phyloP scores from a whole-genome alignment of 768 basidiomycete species.

The Phaeotremella skinneri region DNA sequence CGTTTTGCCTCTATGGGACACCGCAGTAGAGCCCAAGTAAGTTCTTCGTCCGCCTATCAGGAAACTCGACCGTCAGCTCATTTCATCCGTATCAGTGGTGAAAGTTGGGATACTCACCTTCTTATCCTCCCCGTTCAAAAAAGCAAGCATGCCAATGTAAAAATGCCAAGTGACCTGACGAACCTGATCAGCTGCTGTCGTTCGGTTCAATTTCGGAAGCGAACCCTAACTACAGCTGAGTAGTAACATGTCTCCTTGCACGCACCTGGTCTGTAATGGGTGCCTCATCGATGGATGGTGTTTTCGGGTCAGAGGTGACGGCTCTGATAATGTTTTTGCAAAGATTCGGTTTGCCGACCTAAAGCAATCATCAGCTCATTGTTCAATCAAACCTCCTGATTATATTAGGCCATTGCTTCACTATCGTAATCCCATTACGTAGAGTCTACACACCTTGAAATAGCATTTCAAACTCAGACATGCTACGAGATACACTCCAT shows the following conservation, averaged over 20 bases:
- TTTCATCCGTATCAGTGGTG: neutral
- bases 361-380: neutral
- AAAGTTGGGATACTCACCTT: constrained; percentile 58
- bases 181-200: constrained; percentile 17
- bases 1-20: constrained; percentile 68
- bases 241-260: constrained; percentile 19
- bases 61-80: constrained; percentile 13
- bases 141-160: constrained; percentile 91
- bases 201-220: constrained; percentile 9
- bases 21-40: constrained; percentile 79
- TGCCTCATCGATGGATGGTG: constrained; percentile 71
- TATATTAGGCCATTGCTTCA: neutral
- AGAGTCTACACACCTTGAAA: constrained; percentile 76
- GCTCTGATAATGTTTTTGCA: constrained; percentile 90
- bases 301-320: constrained; percentile 76
- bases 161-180: constrained; percentile 86
- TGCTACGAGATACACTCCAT: constrained; percentile 93
- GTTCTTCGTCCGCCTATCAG: constrained; percentile 75
- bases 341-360: constrained; percentile 88
- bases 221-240: neutral
- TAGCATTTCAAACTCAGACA: constrained; percentile 89
- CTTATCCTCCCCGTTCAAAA: constrained; percentile 84
- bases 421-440: no score
- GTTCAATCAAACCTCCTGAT: neutral
- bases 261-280: constrained; percentile 80